A percentile compares a stretch with the other conserved stretches of the same genome.
Conservation (phyloP, 2,329 filamentous ascomycete genomes). For the Pseudogymnoascus sp. region DNA sequence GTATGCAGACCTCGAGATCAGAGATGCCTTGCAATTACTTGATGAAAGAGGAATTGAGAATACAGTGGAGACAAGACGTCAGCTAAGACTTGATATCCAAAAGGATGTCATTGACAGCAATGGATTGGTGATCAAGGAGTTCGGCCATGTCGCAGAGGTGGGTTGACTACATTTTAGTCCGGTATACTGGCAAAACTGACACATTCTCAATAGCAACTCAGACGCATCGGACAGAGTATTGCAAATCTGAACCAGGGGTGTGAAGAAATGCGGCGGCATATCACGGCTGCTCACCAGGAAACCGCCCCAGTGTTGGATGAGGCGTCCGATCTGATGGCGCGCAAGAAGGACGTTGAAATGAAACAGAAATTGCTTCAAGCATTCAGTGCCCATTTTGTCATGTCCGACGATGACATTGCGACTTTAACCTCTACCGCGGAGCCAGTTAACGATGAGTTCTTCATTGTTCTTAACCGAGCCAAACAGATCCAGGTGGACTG, state of each 20-base stretch:
- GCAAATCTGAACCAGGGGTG: slow-evolving; percentile 72
- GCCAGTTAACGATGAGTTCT: slow-evolving; percentile 81
- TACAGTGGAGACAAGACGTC: slow-evolving; percentile 68
- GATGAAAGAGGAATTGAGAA: slow-evolving; percentile 67
- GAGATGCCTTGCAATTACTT: slow-evolving; percentile 72
- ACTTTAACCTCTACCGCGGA: slow-evolving; percentile 70
- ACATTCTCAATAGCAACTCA: slow-evolving; percentile 60
- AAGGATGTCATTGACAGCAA: slow-evolving; percentile 91
- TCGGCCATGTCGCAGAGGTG: slow-evolving; percentile 83
- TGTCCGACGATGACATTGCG: slow-evolving; percentile 74
- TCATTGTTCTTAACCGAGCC: slow-evolving; percentile 65
- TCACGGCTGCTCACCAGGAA: slow-evolving; percentile 66
- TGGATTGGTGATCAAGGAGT: slow-evolving; percentile 79
- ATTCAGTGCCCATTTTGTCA: slow-evolving; percentile 75
- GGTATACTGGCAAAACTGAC: slow-evolving; percentile 22
- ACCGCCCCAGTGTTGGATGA: slow-evolving; percentile 71
- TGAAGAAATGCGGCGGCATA: slow-evolving; percentile 70
- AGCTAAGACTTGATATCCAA: slow-evolving; percentile 75
- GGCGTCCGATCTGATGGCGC: slow-evolving; percentile 63
- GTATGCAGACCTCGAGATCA: slow-evolving; percentile 86
- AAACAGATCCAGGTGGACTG: slow-evolving; percentile 87
- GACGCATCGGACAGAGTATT: slow-evolving; percentile 73
- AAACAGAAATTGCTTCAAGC: slow-evolving; percentile 73
- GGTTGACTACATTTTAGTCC: slow-evolving; percentile 22
- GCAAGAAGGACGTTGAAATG: slow-evolving; percentile 66